These are phyloP conservation scores for Geotrichum histeridarum DNA, from an alignment of 1,139 yeast species.

Conservation along the genomic window DNA sequence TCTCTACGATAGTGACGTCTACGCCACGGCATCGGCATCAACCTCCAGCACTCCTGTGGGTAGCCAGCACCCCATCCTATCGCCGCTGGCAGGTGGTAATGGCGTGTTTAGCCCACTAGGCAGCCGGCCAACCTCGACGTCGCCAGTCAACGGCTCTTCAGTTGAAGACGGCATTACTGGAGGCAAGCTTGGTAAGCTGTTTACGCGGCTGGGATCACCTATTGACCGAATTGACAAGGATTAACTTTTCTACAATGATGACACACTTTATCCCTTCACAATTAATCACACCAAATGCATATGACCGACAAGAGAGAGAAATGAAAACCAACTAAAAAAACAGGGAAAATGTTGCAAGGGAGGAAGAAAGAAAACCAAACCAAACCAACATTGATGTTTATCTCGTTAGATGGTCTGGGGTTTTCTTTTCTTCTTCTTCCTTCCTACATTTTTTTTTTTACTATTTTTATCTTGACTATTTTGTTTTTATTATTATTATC, in stretches of 20 bases:
- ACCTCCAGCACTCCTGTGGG: slow-evolving; percentile 18
- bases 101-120: neutral
- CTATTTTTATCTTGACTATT: neutral
- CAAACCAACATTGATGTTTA: too few species aligned
- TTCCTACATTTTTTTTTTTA: slow-evolving; percentile 1
- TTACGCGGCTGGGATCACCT: slow-evolving; percentile 1
- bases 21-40: slow-evolving; percentile 26
- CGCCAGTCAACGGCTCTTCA: neutral
- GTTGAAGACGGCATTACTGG: neutral
- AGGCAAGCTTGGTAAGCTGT: neutral
- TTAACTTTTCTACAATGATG: neutral
- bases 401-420: too few species aligned
- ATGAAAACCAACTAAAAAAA: neutral
- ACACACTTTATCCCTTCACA: too few species aligned
- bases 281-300: too few species aligned
- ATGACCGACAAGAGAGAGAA: neutral
- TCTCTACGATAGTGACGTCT: slow-evolving; percentile 23
- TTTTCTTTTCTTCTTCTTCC: neutral
- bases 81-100: neutral
- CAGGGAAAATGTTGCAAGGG: neutral
- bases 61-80: neutral
- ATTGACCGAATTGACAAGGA: neutral
- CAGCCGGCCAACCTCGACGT: neutral
- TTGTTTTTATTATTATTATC: too few species aligned
- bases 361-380: neutral